Base-by-base conservation (phyloP, 2,329 filamentous ascomycete species). In the Colletotrichum orbiculare region DNA sequence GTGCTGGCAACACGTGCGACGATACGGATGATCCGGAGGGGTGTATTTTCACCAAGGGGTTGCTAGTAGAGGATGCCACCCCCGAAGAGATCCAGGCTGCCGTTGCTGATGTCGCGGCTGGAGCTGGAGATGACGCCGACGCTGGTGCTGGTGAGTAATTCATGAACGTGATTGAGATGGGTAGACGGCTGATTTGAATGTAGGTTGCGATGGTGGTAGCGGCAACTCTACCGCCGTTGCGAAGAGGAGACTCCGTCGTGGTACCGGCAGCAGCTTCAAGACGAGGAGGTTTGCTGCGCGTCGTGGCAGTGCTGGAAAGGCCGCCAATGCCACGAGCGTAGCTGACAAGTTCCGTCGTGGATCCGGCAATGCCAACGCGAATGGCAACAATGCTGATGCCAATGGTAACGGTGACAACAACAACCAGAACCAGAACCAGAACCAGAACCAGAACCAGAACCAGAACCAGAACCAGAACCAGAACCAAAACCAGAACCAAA, bases 11-110 rank as follows among this genome's bases (percentile, higher is more conserved):
- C 70, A 81, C 81, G 37, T 88, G 85, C 68, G 79, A 87, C 66
- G 77, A 77, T 15, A 73, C 69, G 3, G 73, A 83, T 50, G 82
- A 86, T 63, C 71, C 77, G 2, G 75, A 76, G 4, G 85, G 85
- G 8, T 88, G 85, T 71, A 87, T 88, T 72, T 86, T 85, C 71
- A 79, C 79, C 7, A 73, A 83, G 65, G 78, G 79, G 13, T 78
- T 87, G 6, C 77, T 87, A 10, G 84, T 87, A 7, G 76, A 85
- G 38, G 85, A 87, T 66, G 83, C 83, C 25, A 83, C 79, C 1
- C 76, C 79, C 11, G 84, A 77, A 4, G 85, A 88, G 74, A 82
- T 87, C 66, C 69, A 74, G 10, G 78, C 81, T 8, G 85, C 83
- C 6, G 82, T 83, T 41, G 77, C 78, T 34, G 79, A 72, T 67